Evolutionary conservation across 2,329 filamentous ascomycete genomes (phyloP), one percentile per base, ranked within the genome.

Genomic region (Magnaporthiopsis rhizophila): DNA sequence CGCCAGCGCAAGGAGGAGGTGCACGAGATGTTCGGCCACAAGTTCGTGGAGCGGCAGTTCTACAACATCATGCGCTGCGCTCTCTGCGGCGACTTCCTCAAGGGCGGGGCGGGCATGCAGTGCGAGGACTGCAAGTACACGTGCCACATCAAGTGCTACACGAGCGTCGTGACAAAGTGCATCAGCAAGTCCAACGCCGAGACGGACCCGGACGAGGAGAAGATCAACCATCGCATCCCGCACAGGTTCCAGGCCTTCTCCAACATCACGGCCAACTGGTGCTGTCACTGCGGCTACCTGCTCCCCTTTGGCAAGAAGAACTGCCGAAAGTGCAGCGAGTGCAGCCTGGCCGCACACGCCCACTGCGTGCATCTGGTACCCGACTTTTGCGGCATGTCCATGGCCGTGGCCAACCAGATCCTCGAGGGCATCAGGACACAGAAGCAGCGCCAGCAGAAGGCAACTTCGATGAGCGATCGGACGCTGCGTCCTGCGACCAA

Each of bases 21-120:
- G 5, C 91, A 97, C 79, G 95, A 99, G 79, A 97, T 97, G 82
- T 97, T 97, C 74, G 95, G 95, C 61, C 95, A 99, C 87, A 99
- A 98, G 79, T 99, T 99, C 74, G 89, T 98, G 64, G 91, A 95
- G 73, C 93, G 97, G 75, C 95, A 97, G 76, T 99, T 99, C 78
- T 99, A 98, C 87, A 99, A 98, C 83, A 97, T 99, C 74, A 99
- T 99, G 95, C 94, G 95, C 67, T 99, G 95, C 78, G 95, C 95
- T 18, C 87, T 98, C 50, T 99, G 95, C 75, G 95, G 93, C 66
- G 95, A 99, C 70, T 98, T 99, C 73, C 89, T 99, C 78, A 99
- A 98, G 75, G 98, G 98, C 75, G 96, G 94, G 61, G 91, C 95
- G 28, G 95, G 95, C 67, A 99, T 99, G 94, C 95, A 99, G 79